Evolutionary conservation across 495 filamentous ascomycete species (phyloP), one percentile per base, ranked within the genome.

Genomic region (Penicillium tannophilum): DNA sequence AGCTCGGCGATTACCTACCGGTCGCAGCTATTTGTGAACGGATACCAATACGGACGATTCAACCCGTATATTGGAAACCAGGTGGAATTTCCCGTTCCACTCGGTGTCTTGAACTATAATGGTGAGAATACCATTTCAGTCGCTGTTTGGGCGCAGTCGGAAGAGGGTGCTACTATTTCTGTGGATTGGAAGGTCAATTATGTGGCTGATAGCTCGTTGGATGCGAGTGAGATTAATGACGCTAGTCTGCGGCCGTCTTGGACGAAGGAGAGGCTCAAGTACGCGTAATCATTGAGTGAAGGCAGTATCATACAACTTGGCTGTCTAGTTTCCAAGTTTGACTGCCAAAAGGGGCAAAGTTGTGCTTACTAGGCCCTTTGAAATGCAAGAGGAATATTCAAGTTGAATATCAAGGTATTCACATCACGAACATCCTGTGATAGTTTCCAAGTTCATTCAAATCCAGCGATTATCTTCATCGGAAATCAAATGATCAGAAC

Each of bases 21-120:
- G 6, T 72, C 73, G 0, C 72, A 77, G 63, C 54, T 78, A 33
- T 79, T 77, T 54, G 70, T 80, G 8, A 80, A 80, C 52, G 77
- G 77, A n/a, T 79, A 82, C 61, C 80, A 83, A 62, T 81, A 78
- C 46, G 80, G 78, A 23, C 76, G 80, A 43, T 84, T 67, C 52
- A 64, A 81, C 16, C 75, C 80, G 4, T 70, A 81, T 57, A 77
- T 82, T 44, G 81, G 80, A 0, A 80, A 81, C 14, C 79, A 83
- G 69, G 76, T 81, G 2, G 71, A 67, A 23, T 84, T 77, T 60
- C 79, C 79, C 6, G 68, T 82, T 60, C 81, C 80, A 0, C 73
- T 73, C 2, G 80, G 81, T 2, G 67, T 84, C 14, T 49, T 84
- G 51, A 76, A 82, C 47, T 79, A 75, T 53, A 64, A 33, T 10